A percentile compares a stretch with the other conserved stretches of the same genome.
Evolutionary conservation across 306 rosid species (phyloP).

Genomic region (Notholithocarpus densiflorus): DNA sequence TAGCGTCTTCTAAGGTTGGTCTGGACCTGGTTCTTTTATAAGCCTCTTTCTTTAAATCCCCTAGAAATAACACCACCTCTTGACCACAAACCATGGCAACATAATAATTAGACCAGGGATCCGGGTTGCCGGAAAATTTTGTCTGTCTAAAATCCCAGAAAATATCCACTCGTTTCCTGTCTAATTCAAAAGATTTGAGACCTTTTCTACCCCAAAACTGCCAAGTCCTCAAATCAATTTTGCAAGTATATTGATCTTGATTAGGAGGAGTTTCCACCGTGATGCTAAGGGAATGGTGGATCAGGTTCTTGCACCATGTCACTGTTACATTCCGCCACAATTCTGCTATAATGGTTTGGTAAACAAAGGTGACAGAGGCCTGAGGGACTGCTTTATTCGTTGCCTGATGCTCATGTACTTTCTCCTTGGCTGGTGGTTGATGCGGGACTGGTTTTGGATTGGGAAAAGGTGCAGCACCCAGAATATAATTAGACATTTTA

Average conservation of each 20-base stretch:
- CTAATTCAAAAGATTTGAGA: conserved; percentile 49
- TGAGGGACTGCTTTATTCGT: conserved; percentile 18
- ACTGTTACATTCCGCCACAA: conserved; percentile 20
- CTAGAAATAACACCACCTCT: conserved; percentile 50
- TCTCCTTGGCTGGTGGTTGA: conserved; percentile 17
- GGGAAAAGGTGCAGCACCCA: conserved; percentile 25
- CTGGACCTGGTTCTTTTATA: conserved; percentile 50
- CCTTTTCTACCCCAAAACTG: conserved; percentile 68
- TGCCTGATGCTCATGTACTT: conserved; percentile 2
- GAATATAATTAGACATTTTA: conserved; percentile 28
- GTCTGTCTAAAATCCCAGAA: conserved; percentile 63
- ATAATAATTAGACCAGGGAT: conserved; percentile 55
- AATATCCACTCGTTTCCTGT: conserved; percentile 43
- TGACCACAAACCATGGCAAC: conserved; percentile 52
- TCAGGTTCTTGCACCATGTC: conserved; percentile 48
- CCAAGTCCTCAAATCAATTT: conserved; percentile 42
- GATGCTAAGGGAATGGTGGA: conserved; percentile 39
- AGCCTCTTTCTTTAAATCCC: conserved; percentile 49
- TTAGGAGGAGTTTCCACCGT: conserved; percentile 29
- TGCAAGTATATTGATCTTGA: conserved; percentile 33
- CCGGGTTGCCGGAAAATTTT: conserved; percentile 33
- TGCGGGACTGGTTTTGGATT: background rate
- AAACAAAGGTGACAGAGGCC: conserved; percentile 30
- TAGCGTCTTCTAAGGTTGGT: conserved; percentile 39
- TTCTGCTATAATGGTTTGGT: conserved; percentile 40